phyloP scores from a whole-genome alignment of 2,329 filamentous ascomycete genomes.

The Akanthomyces dipterigenus region DNA sequence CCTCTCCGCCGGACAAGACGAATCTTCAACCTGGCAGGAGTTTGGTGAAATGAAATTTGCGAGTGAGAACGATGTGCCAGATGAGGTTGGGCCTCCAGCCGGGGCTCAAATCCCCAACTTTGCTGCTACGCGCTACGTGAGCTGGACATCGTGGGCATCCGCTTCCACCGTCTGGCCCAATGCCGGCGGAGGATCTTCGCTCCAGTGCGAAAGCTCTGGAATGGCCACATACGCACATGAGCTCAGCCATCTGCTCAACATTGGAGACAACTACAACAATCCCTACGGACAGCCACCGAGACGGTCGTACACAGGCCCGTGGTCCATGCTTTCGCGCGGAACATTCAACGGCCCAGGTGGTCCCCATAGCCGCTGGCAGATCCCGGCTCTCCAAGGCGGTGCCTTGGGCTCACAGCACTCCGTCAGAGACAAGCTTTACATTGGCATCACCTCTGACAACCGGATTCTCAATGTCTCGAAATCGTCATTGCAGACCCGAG shows the following conservation, averaged over 20 bases:
- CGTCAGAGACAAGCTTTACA: conserved; percentile 45
- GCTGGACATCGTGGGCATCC: conserved; percentile 47
- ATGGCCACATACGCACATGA: conserved; percentile 49
- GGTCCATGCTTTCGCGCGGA: conserved; percentile 45
- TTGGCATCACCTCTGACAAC: conserved; percentile 38
- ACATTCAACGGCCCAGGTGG: conserved; percentile 48
- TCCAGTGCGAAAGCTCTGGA: conserved; percentile 46
- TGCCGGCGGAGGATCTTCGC: conserved; percentile 44
- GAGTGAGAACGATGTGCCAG: conserved; percentile 39
- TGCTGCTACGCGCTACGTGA: conserved; percentile 43
- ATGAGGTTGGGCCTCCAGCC: conserved; percentile 40
- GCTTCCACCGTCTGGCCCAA: conserved; percentile 48
- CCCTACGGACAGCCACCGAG: conserved; percentile 39
- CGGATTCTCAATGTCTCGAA: conserved; percentile 39
- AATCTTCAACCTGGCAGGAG: conserved; percentile 50
- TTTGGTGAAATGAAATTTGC: conserved; percentile 49
- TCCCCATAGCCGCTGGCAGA: conserved; percentile 46
- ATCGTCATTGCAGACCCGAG: conserved; percentile 34
- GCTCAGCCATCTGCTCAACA: conserved; percentile 43
- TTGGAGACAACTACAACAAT: conserved; percentile 51
- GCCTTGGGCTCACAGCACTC: conserved; percentile 46
- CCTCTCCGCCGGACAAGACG: conserved; percentile 47
- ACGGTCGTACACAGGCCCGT: conserved; percentile 44
- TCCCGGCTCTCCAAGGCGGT: conserved; percentile 40
- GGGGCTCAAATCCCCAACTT: conserved; percentile 33